Evolutionary conservation across 2,329 filamentous ascomycete species (phyloP), one percentile per base, ranked within the genome.

Genomic region (Neocucurbitaria cava): DNA sequence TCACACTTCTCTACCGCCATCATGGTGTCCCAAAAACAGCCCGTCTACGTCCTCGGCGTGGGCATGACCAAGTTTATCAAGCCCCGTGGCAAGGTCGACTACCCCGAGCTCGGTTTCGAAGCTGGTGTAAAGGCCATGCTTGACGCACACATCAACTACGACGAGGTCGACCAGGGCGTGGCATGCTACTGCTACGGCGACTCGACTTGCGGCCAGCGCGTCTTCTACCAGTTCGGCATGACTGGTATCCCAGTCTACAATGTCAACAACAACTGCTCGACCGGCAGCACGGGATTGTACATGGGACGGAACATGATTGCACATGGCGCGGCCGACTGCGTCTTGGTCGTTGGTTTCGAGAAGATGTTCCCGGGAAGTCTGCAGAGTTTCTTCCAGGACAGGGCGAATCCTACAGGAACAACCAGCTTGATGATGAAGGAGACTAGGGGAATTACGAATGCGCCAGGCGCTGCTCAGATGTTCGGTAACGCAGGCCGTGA

Each of bases 11-110:
- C 57, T 54, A 51, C 43, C 59, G 58, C 57, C 70, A 81, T 46
- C 57, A 85, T 85, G 82, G 79, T 76, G 61, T 79, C 64, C 51
- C 62, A 81, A 65, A 82, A 83, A 64, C 78, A 81, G 59, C 83
- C 83, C 66, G 83, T 83, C 82, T 98, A 98, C 83, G 91, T 98
- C 73, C 87, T 98, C 57, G 94, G 94, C 81, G 95, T 98, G 66
- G 94, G 94, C 81, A 95, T 98, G 91, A 98, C 94, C 80, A 96
- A 96, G 79, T 98, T 98, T 85, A 94, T 97, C 85, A 97, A 97
- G 82, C 93, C 93, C 38, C 87, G 93, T 52, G 91, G 92, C 74
- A 94, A 94, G 76, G 90, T 96, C 62, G 92, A 96, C 80, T 97
- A 97, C 80, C 92, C 92, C 7, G 93, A 96, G 74, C 87, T 97